phyloP scores from a whole-genome alignment of 1,139 yeast genomes.

The Yamadazyma jaroonii region DNA sequence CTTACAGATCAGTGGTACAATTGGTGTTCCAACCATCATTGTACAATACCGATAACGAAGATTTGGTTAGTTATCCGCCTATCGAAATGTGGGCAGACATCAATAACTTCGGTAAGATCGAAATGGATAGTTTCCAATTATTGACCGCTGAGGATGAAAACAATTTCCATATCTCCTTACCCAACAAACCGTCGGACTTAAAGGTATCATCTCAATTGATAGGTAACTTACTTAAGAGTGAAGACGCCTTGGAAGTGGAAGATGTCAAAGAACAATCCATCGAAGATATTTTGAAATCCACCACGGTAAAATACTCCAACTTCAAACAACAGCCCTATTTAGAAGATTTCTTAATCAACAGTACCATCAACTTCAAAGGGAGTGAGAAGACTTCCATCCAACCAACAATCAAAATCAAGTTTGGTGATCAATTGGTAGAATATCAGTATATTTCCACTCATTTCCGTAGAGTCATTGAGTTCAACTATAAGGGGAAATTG shows the following conservation, averaged over 20 bases:
- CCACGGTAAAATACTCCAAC: conserved; percentile 27
- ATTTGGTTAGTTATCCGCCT: conserved; percentile 41
- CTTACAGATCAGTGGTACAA: conserved; percentile 41
- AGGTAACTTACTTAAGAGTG: conserved; percentile 26
- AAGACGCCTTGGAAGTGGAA: conserved; percentile 7
- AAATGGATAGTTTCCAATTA: conserved; percentile 36
- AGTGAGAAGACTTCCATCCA: conserved; percentile 31
- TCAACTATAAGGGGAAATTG: conserved; percentile 29
- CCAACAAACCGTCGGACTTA: conserved; percentile 40
- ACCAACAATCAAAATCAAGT: conserved; percentile 32
- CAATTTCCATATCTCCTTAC: conserved; percentile 38
- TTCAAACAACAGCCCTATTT: conserved; percentile 48
- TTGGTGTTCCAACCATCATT: conserved; percentile 50
- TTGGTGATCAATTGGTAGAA: conserved; percentile 33
- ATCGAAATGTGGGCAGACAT: conserved; percentile 54
- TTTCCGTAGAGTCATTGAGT: conserved; percentile 45
- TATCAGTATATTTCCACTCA: conserved; percentile 44
- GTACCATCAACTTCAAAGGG: conserved; percentile 42
- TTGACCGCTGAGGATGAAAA: conserved; percentile 51
- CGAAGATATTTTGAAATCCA: conserved; percentile 22
- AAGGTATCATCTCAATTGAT: conserved; percentile 42
- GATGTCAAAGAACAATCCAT: conserved; percentile 3
- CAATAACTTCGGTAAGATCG: conserved; percentile 36
- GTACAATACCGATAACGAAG: conserved; percentile 14
- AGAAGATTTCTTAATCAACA: conserved; percentile 33